A percentile compares a stretch with the other conserved stretches of the same genome.
These are phyloP conservation scores for Serendipita sp. DNA, from an alignment of 768 basidiomycete genomes.

Conservation along the genomic window DNA sequence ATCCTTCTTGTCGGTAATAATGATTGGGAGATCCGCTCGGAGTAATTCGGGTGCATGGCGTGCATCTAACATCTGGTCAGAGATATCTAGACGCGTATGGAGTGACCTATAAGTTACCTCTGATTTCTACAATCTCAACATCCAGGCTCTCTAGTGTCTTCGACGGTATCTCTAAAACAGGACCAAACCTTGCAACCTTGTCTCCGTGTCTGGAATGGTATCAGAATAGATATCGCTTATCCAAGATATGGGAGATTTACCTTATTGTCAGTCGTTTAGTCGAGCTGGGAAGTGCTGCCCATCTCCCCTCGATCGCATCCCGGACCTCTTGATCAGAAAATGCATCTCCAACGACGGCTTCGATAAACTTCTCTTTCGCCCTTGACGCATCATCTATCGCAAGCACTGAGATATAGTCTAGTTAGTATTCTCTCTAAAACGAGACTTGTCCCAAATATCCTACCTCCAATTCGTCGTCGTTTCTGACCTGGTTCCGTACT, in stretches of 20 bases:
- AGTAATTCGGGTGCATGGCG: not conserved
- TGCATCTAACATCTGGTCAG: not conserved
- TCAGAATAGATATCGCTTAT: not conserved
- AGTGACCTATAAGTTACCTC: not conserved
- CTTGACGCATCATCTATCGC: not conserved
- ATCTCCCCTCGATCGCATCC: not conserved
- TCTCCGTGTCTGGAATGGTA: not conserved
- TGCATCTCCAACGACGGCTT: not conserved
- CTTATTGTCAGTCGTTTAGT: not conserved
- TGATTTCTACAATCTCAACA: not conserved
- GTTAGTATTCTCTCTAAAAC: no score
- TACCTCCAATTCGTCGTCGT: not conserved
- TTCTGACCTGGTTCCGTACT: not conserved
- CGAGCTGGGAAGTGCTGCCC: not conserved
- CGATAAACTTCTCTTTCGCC: not conserved
- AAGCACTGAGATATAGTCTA: not conserved
- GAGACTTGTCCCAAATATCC: not conserved
- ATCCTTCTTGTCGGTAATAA: not conserved
- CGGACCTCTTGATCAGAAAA: not conserved
- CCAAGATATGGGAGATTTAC: not conserved
- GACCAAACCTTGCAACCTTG: not conserved
- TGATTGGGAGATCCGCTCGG: not conserved
- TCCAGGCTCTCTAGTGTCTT: not conserved
- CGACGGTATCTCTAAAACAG: not conserved
- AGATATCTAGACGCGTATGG: not conserved